Evolutionary conservation across 495 filamentous ascomycete species (phyloP).

Genomic region (Hypoxylon intermedium): DNA sequence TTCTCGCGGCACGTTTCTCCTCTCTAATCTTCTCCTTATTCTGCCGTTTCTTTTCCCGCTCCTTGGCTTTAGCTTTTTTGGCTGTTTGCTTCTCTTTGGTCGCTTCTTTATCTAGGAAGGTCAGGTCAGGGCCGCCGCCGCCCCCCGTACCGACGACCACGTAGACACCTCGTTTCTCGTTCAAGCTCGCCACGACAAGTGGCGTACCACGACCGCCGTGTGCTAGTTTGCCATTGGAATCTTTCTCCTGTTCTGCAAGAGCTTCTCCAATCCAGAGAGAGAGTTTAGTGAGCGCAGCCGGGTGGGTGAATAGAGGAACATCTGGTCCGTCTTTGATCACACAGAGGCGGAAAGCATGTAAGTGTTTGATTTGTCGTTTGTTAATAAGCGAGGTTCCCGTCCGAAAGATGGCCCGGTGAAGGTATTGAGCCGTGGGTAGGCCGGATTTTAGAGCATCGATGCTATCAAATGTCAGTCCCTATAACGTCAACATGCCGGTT

Average conservation of each 20-base stretch:
- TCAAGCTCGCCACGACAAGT: conserved; percentile 85
- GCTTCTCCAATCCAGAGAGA: conserved; percentile 95
- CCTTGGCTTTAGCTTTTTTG: conserved; percentile 66
- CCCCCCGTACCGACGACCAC: conserved; percentile 88
- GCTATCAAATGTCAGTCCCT: conserved; percentile 59
- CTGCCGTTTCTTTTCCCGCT: conserved; percentile 63
- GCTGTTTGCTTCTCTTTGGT: conserved; percentile 65
- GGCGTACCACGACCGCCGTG: conserved; percentile 78
- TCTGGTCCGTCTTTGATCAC: conserved; percentile 96
- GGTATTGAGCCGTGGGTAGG: conserved; percentile 82
- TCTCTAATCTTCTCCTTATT: conserved; percentile 68
- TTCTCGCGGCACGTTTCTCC: conserved; percentile 61
- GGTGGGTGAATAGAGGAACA: conserved; percentile 85
- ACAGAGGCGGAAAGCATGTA: conserved; percentile 91
- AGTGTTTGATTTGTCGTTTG: conserved; percentile 90
- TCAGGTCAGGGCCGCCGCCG: conserved; percentile 70
- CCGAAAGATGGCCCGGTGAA: conserved; percentile 91
- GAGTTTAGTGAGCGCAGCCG: conserved; percentile 88
- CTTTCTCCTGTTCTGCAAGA: conserved; percentile 84
- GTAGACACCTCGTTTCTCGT: conserved; percentile 88
- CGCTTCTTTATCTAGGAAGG: conserved; percentile 66
- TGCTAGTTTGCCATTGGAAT: conserved; percentile 69
- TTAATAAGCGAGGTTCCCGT: conserved; percentile 89
- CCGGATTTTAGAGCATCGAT: conserved; percentile 77
- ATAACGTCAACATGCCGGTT: too few relatives aligned